Evolutionary conservation across 73 alveolate genomes (phyloP), one percentile per base, ranked within the genome.

Genomic region (Tetrahymena malaccensis): DNA sequence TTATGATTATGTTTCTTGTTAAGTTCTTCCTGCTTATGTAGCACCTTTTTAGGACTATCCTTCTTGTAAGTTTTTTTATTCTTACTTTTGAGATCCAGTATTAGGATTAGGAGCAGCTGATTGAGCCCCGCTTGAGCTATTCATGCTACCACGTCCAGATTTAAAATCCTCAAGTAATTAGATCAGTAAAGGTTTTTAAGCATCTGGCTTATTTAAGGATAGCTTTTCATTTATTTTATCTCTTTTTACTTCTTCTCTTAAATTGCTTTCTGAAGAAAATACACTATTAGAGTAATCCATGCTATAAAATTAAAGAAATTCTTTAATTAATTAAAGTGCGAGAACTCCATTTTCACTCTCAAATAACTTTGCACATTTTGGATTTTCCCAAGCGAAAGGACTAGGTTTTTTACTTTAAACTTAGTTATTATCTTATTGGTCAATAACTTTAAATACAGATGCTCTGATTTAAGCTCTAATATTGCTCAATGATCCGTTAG

Each of bases 391-490:
- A 15, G 94, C 93, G 38, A 95, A 95, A 84, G 97, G 97, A 22
- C 95, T 85, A 43, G 96, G 96, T 84, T 95, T 95, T 85, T 95
- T 95, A 13, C 10, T 33, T 34, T 38, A 43, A 17, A 84, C 95
- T n/a, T 70, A 70, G 43, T 70, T 70, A n/a, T 70, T 70, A 43
- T 95, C 97, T 95, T 95, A 34, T 33, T 95, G 57, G 55, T 95
- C 97, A 34, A 95, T 94, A 6, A 95, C 97, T 85, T 95, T 95
- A 93, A 95, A 95, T 56, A 95, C 97, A 35, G 97, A 95, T 44
- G 97, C 97, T 93, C 97, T 95, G 35, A 95, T 95, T 89, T 95
- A 89, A 12, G 97, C 97, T 95, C 97, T 95, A 27, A 95, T 95
- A 83, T 95, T 95, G 37, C 95, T 94, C 13, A 95, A 55, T 6